phyloP scores from a whole-genome alignment of 495 filamentous ascomycete genomes.

The Aspergillus kassunensis region DNA sequence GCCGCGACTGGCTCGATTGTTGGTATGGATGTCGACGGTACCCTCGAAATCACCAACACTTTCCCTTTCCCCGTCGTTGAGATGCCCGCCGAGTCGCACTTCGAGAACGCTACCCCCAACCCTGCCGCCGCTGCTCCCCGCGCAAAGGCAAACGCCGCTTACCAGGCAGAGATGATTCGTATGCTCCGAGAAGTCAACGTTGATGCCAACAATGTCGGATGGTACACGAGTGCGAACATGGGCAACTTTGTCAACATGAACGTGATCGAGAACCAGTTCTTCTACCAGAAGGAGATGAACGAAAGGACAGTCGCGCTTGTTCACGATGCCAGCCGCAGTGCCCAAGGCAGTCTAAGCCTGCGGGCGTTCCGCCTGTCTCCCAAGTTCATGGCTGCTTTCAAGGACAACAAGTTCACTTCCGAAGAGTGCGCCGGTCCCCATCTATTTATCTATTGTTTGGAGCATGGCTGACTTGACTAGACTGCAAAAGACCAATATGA shows the following conservation, averaged over 20 bases:
- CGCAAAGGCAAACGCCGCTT: slow-evolving; percentile 80
- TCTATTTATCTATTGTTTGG: no score
- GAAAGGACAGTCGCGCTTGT: slow-evolving; percentile 91
- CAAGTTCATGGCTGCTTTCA: slow-evolving; percentile 86
- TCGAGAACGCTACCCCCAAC: slow-evolving; percentile 69
- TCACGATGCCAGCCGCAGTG: slow-evolving; percentile 90
- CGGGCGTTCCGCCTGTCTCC: slow-evolving; percentile 86
- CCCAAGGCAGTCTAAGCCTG: slow-evolving; percentile 84
- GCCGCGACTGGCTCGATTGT: slow-evolving; percentile 85
- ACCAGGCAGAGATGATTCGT: slow-evolving; percentile 97
- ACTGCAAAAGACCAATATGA: slow-evolving; percentile 84
- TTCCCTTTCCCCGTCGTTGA: slow-evolving; percentile 93
- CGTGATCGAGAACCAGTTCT: slow-evolving; percentile 96
- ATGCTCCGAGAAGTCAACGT: slow-evolving; percentile 96
- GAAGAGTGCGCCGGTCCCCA: slow-evolving; percentile 92
- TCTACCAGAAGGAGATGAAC: slow-evolving; percentile 91
- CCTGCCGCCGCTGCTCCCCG: slow-evolving; percentile 84
- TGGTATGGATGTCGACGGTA: slow-evolving; percentile 83
- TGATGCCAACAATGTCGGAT: slow-evolving; percentile 95
- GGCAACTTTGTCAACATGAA: slow-evolving; percentile 94
- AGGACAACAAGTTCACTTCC: slow-evolving; percentile 94
- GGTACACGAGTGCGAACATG: slow-evolving; percentile 98
- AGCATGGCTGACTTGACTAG: no score
- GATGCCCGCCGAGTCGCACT: slow-evolving; percentile 69
- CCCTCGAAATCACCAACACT: slow-evolving; percentile 86